Evolutionary conservation across 306 rosid species (phyloP), one percentile per base, ranked within the genome.

Genomic region (Quercus parvula): DNA sequence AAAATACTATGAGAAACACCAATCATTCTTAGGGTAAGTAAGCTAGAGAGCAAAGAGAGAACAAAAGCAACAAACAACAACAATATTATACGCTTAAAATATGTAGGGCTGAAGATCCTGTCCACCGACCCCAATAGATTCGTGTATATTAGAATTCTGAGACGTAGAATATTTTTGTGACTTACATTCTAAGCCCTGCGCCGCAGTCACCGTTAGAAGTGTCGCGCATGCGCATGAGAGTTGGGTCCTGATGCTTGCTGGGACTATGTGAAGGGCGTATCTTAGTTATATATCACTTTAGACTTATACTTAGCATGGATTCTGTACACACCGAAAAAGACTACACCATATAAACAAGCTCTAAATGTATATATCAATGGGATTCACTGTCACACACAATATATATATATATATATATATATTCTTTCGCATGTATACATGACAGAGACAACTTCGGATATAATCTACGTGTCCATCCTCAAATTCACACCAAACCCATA

Each of bases 211-310:
- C 83, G 89, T 76, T 78, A 70, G 62, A 77, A 24, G 69, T 84
- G 88, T 89, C 88, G 87, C 88, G 92, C 90, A 89, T 89, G 92
- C 90, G 41, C 49, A 27, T 72, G 10, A 14, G 28, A 13, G 63
- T 27, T 17, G 67, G 24, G 72, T n/a, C 31, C 25, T 10, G 1
- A 5, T 57, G 24, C 24, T 19, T 57, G 13, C 4, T 22, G 31
- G 4, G 30, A 1, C 22, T 24, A 22, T 25, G 64, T 58, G 63
- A 20, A 6, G 24, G 5, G 12, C 63, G 63, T 57, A 17, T 57
- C 64, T n/a, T 58, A 22, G 66, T n/a, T 58, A 11, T 41, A 41
- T 41, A 8, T 41, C 46, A 41, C 46, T 41, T 41, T 41, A 41
- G 46, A 8, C 12, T 38, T 38, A 38, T 38, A 38, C 11, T 41